These are phyloP conservation scores for Ambrosia hybrid DNA, from an alignment of 140 eudicot genomes.

Conservation along the genomic window DNA sequence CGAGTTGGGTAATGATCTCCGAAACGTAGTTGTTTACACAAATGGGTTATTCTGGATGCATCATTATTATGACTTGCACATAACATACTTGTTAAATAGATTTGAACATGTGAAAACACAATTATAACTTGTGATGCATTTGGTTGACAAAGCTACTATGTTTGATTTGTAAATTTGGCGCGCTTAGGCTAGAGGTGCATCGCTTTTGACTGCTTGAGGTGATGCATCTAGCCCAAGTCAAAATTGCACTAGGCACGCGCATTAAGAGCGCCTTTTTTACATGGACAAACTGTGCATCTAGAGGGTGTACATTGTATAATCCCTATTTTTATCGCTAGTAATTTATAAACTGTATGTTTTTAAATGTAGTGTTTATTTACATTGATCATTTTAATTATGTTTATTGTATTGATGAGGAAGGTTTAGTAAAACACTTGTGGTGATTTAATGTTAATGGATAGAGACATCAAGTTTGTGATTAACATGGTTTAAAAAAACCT, in stretches of 20 bases:
- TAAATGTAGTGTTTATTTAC: too few relatives aligned
- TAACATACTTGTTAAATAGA: not conserved
- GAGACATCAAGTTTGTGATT: too few relatives aligned
- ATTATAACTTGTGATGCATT: not conserved
- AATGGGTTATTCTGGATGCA: not conserved
- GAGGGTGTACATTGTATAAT: not conserved
- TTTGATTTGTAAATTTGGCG: not conserved
- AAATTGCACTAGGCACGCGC: not conserved
- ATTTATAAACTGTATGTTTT: too few relatives aligned
- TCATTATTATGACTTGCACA: not conserved
- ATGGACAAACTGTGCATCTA: not conserved
- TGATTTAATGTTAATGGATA: too few relatives aligned
- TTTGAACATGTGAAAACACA: not conserved
- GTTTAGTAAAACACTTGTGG: too few relatives aligned
- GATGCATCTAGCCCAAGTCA: not conserved
- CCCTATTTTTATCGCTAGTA: not conserved
- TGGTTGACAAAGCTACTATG: not conserved
- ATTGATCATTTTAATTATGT: too few relatives aligned
- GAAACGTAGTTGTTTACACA: conserved; percentile 14
- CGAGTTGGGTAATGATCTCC: conserved; percentile 47
- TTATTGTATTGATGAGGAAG: too few relatives aligned
- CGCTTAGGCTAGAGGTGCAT: not conserved
- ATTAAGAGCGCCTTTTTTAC: not conserved
- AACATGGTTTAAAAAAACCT: too few relatives aligned
- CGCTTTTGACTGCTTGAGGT: too few relatives aligned